Evolutionary conservation across 2,329 filamentous ascomycete species (phyloP), one percentile per base, ranked within the genome.

Genomic region (Dactylonectria estremocensis): DNA sequence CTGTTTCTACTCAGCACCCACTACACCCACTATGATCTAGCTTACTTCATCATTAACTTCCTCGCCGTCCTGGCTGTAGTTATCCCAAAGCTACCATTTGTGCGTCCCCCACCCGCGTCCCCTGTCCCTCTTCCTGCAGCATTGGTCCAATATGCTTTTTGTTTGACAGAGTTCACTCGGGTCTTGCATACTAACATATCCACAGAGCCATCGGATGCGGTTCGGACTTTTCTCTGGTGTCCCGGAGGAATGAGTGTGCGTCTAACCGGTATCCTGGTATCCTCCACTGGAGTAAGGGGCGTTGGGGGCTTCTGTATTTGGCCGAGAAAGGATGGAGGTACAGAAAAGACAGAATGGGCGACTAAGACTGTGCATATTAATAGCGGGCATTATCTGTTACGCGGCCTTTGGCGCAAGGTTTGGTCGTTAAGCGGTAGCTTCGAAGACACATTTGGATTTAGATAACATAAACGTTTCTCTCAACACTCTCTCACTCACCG

Each of bases 21-120:
- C 83, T 99, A 98, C 84, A 98, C 96, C 53, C 95, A 98, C 83
- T 99, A 98, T 86, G 95, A 98, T 83, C 82, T 98, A 80, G 93
- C 94, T 50, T 98, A 97, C 83, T 99, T 99, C 80, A 94, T 93
- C 76, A 96, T 99, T 85, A 99, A 99, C 85, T 95, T 97, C 80
- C 84, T 98, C 77, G 96, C 96, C 64, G 93, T 97, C 45, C 85
- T 99, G 78, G 94, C 89, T 50, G 96, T 99, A 63, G 93, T 99
- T 66, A 96, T 99, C 79, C 96, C 96, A 46, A 99, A 99, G 84
- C 85, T 99, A 74, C 96, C 96, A 74, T 95, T 93, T 80, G 95
- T 98, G 87, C 82, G 95, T 90, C 72, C 54, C 45, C 43, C 10
- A 57, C 49, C 56, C 50, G 53, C 40, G 4, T 28, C 24, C 22